A percentile compares a stretch with the other conserved stretches of the same genome.
These are phyloP conservation scores for Ligustrum vulgare DNA, from an alignment of 257 asterid genomes.

Conservation along the genomic window DNA sequence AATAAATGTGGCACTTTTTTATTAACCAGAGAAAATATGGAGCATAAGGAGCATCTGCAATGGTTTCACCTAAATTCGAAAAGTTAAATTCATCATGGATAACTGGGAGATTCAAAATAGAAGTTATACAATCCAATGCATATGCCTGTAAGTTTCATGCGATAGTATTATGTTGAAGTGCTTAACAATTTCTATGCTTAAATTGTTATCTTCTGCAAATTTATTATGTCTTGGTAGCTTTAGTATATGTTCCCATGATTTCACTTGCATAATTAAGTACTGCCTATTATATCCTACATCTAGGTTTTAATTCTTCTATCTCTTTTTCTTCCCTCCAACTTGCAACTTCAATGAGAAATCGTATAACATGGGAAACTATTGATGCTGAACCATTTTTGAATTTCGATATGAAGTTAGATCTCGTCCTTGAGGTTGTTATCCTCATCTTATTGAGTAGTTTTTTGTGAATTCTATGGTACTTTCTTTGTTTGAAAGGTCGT, in stretches of 20 bases:
- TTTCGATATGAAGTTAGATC: conserved; percentile 55
- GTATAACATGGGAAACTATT: conserved; percentile 64
- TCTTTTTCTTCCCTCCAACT: background rate
- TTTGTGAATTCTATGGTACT: conserved; percentile 6
- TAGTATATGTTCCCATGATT: background rate
- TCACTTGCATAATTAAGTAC: background rate
- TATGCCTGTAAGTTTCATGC: background rate
- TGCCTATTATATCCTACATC: background rate
- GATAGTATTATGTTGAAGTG: background rate
- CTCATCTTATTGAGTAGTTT: background rate
- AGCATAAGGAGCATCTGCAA: background rate
- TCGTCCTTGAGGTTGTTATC: conserved; percentile 43
- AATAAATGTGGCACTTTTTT: background rate
- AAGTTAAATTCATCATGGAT: background rate
- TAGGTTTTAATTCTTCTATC: background rate
- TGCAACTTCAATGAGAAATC: conserved; percentile 83
- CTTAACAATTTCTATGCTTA: background rate
- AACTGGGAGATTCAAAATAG: background rate
- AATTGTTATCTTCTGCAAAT: background rate
- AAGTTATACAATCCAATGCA: background rate
- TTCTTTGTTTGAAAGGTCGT: background rate
- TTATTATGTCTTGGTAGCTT: background rate
- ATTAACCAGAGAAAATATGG: background rate
- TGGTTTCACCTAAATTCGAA: background rate
- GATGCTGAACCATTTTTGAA: conserved; percentile 53